A percentile compares a stretch with the other conserved stretches of the same genome.
Evolutionary conservation across 805 yeast species (phyloP).

Genomic region (Martiniozyma abietophila): DNA sequence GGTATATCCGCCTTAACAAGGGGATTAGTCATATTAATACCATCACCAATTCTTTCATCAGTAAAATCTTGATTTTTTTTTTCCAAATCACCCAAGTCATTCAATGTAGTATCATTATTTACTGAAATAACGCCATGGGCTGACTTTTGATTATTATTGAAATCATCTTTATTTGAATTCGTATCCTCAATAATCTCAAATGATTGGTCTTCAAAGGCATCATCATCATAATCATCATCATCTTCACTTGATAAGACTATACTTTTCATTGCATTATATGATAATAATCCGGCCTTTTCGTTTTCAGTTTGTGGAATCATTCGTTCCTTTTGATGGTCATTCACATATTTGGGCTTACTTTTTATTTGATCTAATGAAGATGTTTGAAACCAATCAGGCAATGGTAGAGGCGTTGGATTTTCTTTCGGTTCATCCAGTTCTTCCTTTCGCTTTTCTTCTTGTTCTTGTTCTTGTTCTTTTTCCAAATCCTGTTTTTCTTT

Average conservation of each 20-base stretch:
- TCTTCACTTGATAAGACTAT: conserved; percentile 14
- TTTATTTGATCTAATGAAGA: conserved; percentile 9
- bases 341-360: neutral
- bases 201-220: neutral
- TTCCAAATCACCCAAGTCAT: too few relatives aligned
- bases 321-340: too few relatives aligned
- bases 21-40: too few relatives aligned
- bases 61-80: too few relatives aligned
- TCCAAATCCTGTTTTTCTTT: conserved; percentile 3
- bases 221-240: conserved; percentile 10
- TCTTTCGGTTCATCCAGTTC: conserved; percentile 17
- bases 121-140: too few relatives aligned
- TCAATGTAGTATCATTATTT: too few relatives aligned
- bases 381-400: conserved; percentile 30
- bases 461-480: conserved; percentile 4
- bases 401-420: conserved; percentile 10
- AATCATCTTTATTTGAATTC: conserved; percentile 20
- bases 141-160: too few relatives aligned
- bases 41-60: too few relatives aligned
- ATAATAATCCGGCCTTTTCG: conserved; percentile 40
- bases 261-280: conserved; percentile 41
- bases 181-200: too few relatives aligned
- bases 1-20: too few relatives aligned
- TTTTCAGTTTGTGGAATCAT: conserved; percentile 24
- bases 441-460: conserved; percentile 1